Evolutionary conservation across 139 green algal genomes (phyloP).

Genomic region (Volvox africanus): DNA sequence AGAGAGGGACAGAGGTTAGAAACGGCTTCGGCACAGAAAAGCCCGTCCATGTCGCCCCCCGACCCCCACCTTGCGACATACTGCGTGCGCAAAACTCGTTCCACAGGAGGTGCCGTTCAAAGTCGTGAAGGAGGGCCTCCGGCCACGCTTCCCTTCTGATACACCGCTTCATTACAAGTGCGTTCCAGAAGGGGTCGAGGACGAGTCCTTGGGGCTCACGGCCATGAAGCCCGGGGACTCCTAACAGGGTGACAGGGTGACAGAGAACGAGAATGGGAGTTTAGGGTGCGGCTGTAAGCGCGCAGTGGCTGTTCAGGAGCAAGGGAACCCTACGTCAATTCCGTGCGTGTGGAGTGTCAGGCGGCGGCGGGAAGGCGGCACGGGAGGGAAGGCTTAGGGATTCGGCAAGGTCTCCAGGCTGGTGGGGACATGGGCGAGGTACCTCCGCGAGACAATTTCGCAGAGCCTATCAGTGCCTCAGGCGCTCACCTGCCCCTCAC

Average conservation of each 20-base stretch:
- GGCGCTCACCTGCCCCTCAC: not conserved
- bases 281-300: not conserved
- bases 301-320: not conserved
- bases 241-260: not conserved
- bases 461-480: too few relatives aligned
- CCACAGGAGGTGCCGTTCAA: slow-evolving; percentile 21
- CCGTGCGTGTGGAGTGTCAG: too few relatives aligned
- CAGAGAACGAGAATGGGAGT: not conserved
- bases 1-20: too few relatives aligned
- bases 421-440: too few relatives aligned
- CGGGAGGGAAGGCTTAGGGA: too few relatives aligned
- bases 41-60: too few relatives aligned
- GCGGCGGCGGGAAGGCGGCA: too few relatives aligned
- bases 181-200: not conserved
- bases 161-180: slow-evolving; percentile 34
- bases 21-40: too few relatives aligned
- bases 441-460: too few relatives aligned
- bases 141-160: slow-evolving; percentile 11
- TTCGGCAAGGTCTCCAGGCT: too few relatives aligned
- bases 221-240: not conserved
- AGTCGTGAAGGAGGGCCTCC: slow-evolving; percentile 31
- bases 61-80: too few relatives aligned
- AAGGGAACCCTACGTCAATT: not conserved
- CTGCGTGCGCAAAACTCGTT: not conserved
- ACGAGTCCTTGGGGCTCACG: not conserved